Evolutionary conservation across 371 early-diverging fungal species (phyloP), one percentile per base, ranked within the genome.

Genomic region (Zopfochytrium polystomum): DNA sequence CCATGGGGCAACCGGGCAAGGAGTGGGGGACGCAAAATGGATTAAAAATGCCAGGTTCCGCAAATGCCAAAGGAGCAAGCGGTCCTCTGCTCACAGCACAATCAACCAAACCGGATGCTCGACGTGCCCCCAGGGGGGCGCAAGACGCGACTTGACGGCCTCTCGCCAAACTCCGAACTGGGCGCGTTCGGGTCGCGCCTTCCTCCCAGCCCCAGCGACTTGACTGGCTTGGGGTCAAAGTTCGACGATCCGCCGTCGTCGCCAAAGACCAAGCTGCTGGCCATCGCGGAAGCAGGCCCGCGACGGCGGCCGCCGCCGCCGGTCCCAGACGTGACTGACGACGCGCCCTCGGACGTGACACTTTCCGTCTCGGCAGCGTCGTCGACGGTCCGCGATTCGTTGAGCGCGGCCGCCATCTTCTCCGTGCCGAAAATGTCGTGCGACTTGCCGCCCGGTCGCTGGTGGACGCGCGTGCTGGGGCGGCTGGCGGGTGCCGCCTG

Each of bases 381-480:
- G 9, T 46, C 66, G 48, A 23, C 49, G 23, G 48, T 35, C 18
- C 42, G 59, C 27, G 18, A n/a, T n/a, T n/a, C 58, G 62, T 30
- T 57, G 49, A 61, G 27, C 29, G 47, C 25, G 54, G 26, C 20
- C 18, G 35, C 22, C 33, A 30, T 32, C 13, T 27, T 27, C 27
- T 72, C 68, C 38, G 54, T 55, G 25, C 32, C 53, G 58, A 77
- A 73, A 47, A 72, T 68, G 58, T 70, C 62, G 63, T 30, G 42
- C 1, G 65, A 7, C 15, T 58, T 45, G 11, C 74, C 73, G 23
- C 77, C 79, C 11, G 77, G 76, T 13, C 60, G 51, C 42, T 75
- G 68, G 52, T 70, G 65, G n/a, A 75, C 73, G 27, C 73, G 64
- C 33, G 67, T 63, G 22, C 74, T 72, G 4, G 76, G 70, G 23